Evolutionary conservation across 1,284 basidiomycete species (phyloP), one percentile per base, ranked within the genome.

Genomic region (Quambalaria eucalypti): DNA sequence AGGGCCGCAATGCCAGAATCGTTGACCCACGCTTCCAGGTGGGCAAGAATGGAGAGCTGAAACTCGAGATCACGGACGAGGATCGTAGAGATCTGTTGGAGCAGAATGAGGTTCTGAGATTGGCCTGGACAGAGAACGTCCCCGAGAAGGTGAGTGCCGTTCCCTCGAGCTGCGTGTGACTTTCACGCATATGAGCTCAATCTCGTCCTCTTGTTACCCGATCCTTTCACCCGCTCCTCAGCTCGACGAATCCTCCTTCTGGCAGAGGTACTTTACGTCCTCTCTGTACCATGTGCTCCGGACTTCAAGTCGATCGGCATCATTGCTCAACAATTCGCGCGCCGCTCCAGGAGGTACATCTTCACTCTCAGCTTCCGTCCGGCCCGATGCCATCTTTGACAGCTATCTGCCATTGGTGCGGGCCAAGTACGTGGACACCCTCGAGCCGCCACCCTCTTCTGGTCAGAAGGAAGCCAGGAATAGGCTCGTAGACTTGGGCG

Each of bases 21-120:
- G 73, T 70, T n/a, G 73, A 74, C 54, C 73, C 71, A 1, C 63
- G 65, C 54, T 66, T 69, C 7, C 64, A 66, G 0, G 65, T 66
- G 3, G 69, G 66, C 50, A 66, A 71, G 47, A 57, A 61, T 1
- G 72, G 72, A 2, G 66, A 77, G 73, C 83, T 90, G 72, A 89
- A 86, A 73, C 91, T 97, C 60, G 84, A 86, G 65, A 86, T 99
- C 57, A 93, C 91, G 1, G 88, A 89, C 6, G 90, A 93, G 75
- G 81, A 96, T 36, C 87, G 93, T 38, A 84, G 88, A 65, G 92
- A 97, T 71, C 90, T 98, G 48, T 98, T 98, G 69, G 91, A 96
- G 65, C 92, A 96, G 79, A 97, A 92, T 71, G 93, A 95, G 1
- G 86, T 96, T 30, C 89, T 98, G 6, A 85, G 86, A 48, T 87